These are phyloP conservation scores for Cunninghamia lanceolata DNA, from an alignment of 75 land plant genomes.

Conservation along the genomic window DNA sequence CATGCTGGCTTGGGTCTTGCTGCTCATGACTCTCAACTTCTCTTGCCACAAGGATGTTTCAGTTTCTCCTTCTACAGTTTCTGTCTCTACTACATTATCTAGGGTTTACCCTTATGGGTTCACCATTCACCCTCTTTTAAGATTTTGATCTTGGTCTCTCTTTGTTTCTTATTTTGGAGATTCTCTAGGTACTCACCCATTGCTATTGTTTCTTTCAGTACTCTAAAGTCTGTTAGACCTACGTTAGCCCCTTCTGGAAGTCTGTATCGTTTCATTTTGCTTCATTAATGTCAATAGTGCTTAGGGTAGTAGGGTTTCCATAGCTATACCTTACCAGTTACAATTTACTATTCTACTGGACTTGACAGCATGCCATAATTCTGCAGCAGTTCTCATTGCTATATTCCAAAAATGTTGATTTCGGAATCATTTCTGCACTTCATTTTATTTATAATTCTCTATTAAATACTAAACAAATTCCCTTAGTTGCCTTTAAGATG, in stretches of 20 bases:
- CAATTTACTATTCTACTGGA: neutral
- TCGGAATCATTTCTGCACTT: neutral
- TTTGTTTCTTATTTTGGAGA: neutral
- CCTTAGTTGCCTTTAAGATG: neutral
- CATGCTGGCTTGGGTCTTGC: neutral
- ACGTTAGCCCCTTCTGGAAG: neutral
- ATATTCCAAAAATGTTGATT: neutral
- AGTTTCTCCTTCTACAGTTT: neutral
- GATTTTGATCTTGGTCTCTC: conserved; percentile 7
- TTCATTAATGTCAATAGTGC: neutral
- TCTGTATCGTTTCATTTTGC: neutral
- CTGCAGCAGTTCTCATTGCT: neutral
- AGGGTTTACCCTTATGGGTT: neutral
- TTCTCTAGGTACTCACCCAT: neutral
- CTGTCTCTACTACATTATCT: neutral
- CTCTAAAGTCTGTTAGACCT: neutral
- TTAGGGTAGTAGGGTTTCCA: neutral
- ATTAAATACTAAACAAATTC: neutral
- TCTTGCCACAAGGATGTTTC: neutral
- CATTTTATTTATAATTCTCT: neutral
- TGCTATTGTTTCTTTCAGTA: neutral
- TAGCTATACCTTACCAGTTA: neutral
- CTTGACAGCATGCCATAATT: neutral
- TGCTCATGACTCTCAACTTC: neutral
- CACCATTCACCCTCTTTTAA: neutral